Conservation (phyloP, 2,329 filamentous ascomycete species). For the Cryphonectria parasitica region DNA sequence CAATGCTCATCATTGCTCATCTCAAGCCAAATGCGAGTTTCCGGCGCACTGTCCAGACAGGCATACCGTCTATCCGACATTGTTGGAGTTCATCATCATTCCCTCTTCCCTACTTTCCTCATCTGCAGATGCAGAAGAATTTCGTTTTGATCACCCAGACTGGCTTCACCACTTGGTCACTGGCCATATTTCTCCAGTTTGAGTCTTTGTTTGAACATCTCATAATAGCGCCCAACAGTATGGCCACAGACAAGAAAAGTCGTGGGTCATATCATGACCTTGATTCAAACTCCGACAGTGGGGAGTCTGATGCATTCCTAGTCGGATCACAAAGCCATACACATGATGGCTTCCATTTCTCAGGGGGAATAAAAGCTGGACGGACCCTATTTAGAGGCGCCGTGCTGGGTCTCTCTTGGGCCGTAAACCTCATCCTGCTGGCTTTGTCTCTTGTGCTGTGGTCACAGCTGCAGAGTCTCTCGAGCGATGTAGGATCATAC, state of each 20-base stretch:
- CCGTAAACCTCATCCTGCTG: neutral
- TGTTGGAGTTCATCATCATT: neutral
- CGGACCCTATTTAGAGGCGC: neutral
- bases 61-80: neutral
- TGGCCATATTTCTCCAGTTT: no score
- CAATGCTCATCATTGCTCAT: neutral
- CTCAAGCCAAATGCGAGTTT: neutral
- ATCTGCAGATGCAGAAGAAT: neutral
- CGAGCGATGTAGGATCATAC: constrained; percentile 12
- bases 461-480: constrained; percentile 1
- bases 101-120: neutral
- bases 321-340: neutral
- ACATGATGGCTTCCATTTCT: neutral
- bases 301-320: constrained; percentile 11
- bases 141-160: neutral
- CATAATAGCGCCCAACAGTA: neutral
- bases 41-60: neutral
- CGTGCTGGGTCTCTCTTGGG: neutral
- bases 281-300: constrained; percentile 12
- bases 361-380: neutral
- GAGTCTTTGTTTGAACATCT: neutral
- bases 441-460: neutral
- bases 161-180: neutral
- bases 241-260: neutral
- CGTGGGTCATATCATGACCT: constrained; percentile 6